phyloP scores from a whole-genome alignment of 768 basidiomycete species.

The Chalciporus sphaerocephalus region DNA sequence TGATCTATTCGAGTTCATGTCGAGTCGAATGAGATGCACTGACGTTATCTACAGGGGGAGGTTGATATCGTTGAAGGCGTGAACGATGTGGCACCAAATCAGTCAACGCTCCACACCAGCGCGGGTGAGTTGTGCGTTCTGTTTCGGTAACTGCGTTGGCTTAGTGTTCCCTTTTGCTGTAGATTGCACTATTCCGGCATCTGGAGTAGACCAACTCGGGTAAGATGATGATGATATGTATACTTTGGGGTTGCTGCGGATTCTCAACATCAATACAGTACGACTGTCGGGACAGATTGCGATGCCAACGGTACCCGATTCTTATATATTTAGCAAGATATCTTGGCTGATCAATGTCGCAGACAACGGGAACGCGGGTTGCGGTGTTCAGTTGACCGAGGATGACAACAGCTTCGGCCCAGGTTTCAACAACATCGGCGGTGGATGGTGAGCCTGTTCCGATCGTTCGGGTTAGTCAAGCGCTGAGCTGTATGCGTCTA shows the following conservation, averaged over 20 bases:
- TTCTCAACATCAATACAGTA: constrained; percentile 12
- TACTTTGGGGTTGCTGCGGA: background rate
- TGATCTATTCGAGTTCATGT: background rate
- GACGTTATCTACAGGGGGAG: constrained; percentile 23
- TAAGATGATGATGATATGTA: constrained; percentile 13
- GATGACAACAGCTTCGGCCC: constrained; percentile 26
- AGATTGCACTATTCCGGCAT: constrained; percentile 29
- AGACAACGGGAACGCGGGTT: constrained; percentile 35
- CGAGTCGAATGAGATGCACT: background rate
- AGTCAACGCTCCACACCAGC: constrained; percentile 54
- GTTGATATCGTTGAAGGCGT: constrained; percentile 38
- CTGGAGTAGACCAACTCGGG: constrained; percentile 23
- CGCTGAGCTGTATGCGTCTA: background rate
- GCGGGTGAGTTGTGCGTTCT: constrained; percentile 32
- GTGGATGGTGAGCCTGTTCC: constrained; percentile 35
- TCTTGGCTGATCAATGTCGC: background rate
- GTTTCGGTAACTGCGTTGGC: background rate
- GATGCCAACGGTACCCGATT: constrained; percentile 16
- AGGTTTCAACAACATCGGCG: constrained; percentile 31
- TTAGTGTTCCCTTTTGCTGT: background rate
- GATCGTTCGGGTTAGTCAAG: background rate
- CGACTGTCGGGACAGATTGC: constrained; percentile 20
- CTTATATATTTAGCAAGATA: background rate
- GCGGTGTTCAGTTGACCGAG: constrained; percentile 30
- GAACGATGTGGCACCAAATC: constrained; percentile 50